A percentile compares a stretch with the other conserved stretches of the same genome.
Conservation (phyloP, 2,329 filamentous ascomycete species). For the Penicillium concentricum region DNA sequence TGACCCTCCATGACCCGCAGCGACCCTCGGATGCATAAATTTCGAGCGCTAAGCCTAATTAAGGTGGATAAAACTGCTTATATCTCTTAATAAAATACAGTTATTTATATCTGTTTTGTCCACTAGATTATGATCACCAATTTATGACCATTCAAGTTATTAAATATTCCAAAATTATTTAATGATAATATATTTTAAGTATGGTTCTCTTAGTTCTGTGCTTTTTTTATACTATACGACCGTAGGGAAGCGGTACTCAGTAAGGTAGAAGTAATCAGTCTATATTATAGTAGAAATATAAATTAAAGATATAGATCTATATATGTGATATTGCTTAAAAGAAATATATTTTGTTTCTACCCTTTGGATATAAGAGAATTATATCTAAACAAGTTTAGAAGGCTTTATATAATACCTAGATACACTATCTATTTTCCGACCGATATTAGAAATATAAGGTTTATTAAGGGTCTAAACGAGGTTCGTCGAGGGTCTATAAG, state of each 20-base stretch:
- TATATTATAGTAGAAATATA: background rate
- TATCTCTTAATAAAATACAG: background rate
- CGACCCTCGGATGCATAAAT: too few species aligned
- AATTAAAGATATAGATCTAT: background rate
- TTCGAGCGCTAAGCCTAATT: background rate
- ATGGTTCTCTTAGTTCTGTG: too few species aligned
- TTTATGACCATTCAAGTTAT: too few species aligned
- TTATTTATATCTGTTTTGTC: background rate
- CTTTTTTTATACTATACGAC: background rate
- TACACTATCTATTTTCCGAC: too few species aligned
- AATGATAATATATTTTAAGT: too few species aligned
- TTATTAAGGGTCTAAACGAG: background rate
- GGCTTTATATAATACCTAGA: too few species aligned
- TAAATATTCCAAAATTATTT: too few species aligned
- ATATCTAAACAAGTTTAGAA: too few species aligned
- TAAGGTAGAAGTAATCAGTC: background rate
- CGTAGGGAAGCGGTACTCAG: background rate
- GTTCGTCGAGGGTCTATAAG: background rate
- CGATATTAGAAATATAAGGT: background rate
- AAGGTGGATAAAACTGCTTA: background rate
- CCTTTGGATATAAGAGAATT: too few species aligned
- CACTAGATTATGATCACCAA: background rate
- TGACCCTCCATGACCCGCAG: too few species aligned
- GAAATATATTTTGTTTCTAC: too few species aligned
- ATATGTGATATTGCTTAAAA: too few species aligned